Conservation (phyloP, 2,329 filamentous ascomycete species). For the Hypoxylon sp. region DNA sequence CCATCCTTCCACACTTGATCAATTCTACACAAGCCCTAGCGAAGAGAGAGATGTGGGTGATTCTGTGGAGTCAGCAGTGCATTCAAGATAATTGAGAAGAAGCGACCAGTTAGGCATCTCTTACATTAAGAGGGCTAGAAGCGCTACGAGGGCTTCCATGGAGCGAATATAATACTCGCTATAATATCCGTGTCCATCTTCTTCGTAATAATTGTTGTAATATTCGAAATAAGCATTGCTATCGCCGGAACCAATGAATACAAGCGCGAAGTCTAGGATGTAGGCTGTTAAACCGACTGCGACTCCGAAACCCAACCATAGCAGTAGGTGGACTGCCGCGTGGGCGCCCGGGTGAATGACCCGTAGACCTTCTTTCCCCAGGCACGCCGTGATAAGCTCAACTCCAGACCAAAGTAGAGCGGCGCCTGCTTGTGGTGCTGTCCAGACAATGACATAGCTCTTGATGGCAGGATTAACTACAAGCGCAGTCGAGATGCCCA, state of each 20-base stretch:
- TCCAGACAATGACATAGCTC: conserved; percentile 46
- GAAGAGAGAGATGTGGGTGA: conserved; percentile 50
- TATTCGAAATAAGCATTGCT: conserved; percentile 33
- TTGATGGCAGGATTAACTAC: conserved; percentile 32
- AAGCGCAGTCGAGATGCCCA: conserved; percentile 45
- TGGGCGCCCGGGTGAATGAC: conserved; percentile 54
- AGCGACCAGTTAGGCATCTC: not conserved
- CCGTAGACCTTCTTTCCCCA: conserved; percentile 22
- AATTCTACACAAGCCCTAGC: conserved; percentile 46
- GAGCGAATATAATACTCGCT: conserved; percentile 35
- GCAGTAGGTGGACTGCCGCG: conserved; percentile 47
- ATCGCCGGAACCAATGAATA: conserved; percentile 20
- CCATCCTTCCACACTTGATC: conserved; percentile 21
- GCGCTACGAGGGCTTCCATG: conserved; percentile 43
- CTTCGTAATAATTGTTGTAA: conserved; percentile 36
- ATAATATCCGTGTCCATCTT: conserved; percentile 24
- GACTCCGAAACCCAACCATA: conserved; percentile 46
- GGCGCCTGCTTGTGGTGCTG: conserved; percentile 46
- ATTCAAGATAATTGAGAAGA: not conserved
- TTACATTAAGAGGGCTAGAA: conserved; percentile 43
- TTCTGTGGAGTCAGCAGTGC: conserved; percentile 38
- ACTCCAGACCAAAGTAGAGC: conserved; percentile 46
- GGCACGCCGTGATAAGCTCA: conserved; percentile 45
- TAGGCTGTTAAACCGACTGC: conserved; percentile 40
- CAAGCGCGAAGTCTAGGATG: conserved; percentile 32